phyloP scores from a whole-genome alignment of 768 basidiomycete species.

The Russula dissimulans region DNA sequence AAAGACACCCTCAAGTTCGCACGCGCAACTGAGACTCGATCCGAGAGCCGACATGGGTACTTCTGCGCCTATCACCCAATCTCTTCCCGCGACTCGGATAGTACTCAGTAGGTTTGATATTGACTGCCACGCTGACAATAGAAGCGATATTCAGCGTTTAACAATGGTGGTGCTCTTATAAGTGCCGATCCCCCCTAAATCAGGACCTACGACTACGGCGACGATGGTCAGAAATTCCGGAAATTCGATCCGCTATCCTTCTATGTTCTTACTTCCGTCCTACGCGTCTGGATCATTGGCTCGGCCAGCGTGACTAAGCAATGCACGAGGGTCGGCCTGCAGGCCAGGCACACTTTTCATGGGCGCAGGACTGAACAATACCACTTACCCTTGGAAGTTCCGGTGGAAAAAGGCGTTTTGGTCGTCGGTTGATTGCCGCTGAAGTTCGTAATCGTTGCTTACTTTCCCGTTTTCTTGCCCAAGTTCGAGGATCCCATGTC shows the following conservation, averaged over 20 bases:
- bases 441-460: neutral
- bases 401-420: neutral
- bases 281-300: neutral
- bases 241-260: neutral
- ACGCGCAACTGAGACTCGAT: neutral
- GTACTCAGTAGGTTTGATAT: neutral
- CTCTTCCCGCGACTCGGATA: neutral
- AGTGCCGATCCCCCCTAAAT: neutral
- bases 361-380: neutral
- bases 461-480: neutral
- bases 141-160: neutral
- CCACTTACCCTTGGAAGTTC: neutral
- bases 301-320: too few relatives aligned
- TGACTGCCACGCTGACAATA: neutral
- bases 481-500: neutral
- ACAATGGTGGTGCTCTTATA: neutral
- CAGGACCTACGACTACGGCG: neutral
- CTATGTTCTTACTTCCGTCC: neutral
- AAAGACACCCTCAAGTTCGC: neutral
- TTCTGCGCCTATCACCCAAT: neutral
- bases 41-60: neutral
- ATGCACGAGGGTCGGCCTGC: neutral
- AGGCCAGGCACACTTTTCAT: neutral
- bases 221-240: slow-evolving; percentile 2
- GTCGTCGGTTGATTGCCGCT: neutral